Conservation (phyloP, 495 filamentous ascomycete genomes). For the Aspergillus bridgeri region DNA sequence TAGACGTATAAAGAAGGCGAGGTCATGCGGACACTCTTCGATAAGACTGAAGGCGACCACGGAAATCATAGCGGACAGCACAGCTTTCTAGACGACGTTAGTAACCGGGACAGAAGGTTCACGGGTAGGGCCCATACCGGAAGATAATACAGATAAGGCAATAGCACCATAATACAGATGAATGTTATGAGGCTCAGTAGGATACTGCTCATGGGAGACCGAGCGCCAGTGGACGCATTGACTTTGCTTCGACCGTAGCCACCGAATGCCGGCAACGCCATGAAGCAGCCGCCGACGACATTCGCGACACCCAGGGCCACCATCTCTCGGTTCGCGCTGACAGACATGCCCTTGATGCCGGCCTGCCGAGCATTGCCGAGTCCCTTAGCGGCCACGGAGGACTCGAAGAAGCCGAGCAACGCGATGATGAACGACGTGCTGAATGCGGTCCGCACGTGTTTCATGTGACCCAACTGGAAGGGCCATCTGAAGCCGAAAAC, state of each 20-base stretch:
- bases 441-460: slow-evolving; percentile 81
- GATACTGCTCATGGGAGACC: slow-evolving; percentile 87
- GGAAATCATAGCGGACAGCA: slow-evolving; percentile 89
- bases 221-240: slow-evolving; percentile 85
- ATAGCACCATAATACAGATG: slow-evolving; percentile 69
- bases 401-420: slow-evolving; percentile 96
- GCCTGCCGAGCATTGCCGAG: slow-evolving; percentile 54
- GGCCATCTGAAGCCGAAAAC: slow-evolving; percentile 84
- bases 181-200: slow-evolving; percentile 80
- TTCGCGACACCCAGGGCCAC: slow-evolving; percentile 91
- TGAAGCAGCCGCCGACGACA: slow-evolving; percentile 84
- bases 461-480: slow-evolving; percentile 68
- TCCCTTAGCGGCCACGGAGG: slow-evolving; percentile 93
- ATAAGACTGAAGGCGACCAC: slow-evolving; percentile 93
- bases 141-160: slow-evolving; percentile 92
- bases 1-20: slow-evolving; percentile 84
- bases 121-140: slow-evolving; percentile 57
- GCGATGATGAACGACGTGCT: slow-evolving; percentile 92
- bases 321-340: slow-evolving; percentile 92
- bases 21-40: slow-evolving; percentile 90
- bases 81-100: slow-evolving; percentile 67
- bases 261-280: slow-evolving; percentile 88
- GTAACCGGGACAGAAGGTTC: background rate
- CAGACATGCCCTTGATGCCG: slow-evolving; percentile 67
- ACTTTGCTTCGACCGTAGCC: slow-evolving; percentile 96